phyloP scores from a whole-genome alignment of 352 stramenopile species.

The Chloridella minuta region DNA sequence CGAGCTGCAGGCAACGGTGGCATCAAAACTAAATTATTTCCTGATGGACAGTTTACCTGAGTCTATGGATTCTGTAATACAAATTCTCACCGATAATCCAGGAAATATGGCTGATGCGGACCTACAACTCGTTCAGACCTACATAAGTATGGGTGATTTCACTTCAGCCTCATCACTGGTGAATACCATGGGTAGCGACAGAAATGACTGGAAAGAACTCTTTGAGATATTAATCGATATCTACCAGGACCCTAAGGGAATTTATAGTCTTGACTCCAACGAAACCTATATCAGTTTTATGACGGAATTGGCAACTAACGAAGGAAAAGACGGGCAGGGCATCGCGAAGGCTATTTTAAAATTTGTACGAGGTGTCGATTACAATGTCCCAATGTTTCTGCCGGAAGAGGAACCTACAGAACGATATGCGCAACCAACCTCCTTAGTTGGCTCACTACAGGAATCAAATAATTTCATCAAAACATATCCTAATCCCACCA shows the following conservation, averaged over 20 bases:
- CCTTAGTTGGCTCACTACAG: too few species aligned
- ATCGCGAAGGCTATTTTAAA: not conserved
- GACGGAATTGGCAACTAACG: not conserved
- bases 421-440: too few species aligned
- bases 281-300: not conserved
- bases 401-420: not conserved
- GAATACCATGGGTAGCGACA: not conserved
- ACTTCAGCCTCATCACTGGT: not conserved
- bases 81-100: not conserved
- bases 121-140: not conserved
- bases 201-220: not conserved
- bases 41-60: not conserved
- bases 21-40: not conserved
- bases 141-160: not conserved
- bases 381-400: not conserved
- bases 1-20: not conserved
- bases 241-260: not conserved
- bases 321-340: not conserved
- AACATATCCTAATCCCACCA: not conserved
- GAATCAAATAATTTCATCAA: not conserved
- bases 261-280: not conserved
- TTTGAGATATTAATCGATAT: not conserved
- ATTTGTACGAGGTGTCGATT: not conserved
- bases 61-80: not conserved
- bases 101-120: not conserved